phyloP scores from a whole-genome alignment of 768 basidiomycete genomes.

The Inosperma sp. region DNA sequence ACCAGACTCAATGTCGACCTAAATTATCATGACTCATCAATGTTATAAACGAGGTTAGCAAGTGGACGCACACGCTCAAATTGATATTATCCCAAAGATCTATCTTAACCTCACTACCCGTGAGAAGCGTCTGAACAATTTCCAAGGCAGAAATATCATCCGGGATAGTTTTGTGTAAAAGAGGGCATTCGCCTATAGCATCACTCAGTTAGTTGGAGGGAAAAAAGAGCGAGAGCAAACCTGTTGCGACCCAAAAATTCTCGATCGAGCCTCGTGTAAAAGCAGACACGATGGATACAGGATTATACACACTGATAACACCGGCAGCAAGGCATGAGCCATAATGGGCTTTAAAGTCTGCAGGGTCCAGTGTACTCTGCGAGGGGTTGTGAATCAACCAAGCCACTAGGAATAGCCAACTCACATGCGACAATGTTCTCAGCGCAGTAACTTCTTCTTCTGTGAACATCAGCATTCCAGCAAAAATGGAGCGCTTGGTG shows the following conservation, averaged over 20 bases:
- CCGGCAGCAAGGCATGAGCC: slow-evolving; percentile 3
- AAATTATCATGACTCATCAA: neutral
- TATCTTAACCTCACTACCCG: neutral
- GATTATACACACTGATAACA: slow-evolving; percentile 2
- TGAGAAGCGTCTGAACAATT: neutral
- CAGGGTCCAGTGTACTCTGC: slow-evolving; percentile 2
- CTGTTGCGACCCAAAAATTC: neutral
- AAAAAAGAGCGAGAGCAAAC: neutral
- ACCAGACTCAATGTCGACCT: neutral
- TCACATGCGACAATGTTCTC: neutral
- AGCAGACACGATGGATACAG: slow-evolving; percentile 1
- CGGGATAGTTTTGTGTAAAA: neutral
- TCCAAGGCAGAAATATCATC: neutral
- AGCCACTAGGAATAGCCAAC: neutral
- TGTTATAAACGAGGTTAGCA: neutral
- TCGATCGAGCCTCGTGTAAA: neutral
- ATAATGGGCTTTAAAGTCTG: neutral
- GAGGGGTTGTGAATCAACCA: neutral
- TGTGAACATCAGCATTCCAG: slow-evolving; percentile 6
- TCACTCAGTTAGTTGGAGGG: neutral
- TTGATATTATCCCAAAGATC: neutral
- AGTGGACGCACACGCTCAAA: neutral
- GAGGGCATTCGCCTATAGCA: slow-evolving; percentile 4
- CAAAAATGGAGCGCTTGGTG: neutral
- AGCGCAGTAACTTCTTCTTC: neutral